Base-by-base conservation (phyloP, 2,329 filamentous ascomycete species). In the Sclerotinia sclerotiorum region DNA sequence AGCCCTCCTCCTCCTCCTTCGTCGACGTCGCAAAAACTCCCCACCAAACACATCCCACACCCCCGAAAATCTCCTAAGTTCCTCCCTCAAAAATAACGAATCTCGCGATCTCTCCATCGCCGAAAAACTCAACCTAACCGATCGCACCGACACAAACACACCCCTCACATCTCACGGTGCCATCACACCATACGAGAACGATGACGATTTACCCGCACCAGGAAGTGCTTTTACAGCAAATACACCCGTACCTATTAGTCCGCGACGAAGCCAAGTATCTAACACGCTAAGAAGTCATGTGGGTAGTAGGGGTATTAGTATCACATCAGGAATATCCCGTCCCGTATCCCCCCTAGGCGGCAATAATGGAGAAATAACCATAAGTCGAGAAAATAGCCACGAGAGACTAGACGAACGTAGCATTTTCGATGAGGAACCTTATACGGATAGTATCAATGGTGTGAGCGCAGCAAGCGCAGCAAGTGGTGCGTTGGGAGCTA, bases 171-270 rank as follows among this genome's bases (percentile, higher is more conserved):
- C 35, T 62, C 60, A 29, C 11, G 39, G 35, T 19, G 58, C 29
- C 7, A 27, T 46, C 17, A 49, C 49, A 21, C 21, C 44, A 19
- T 62, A 49, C 55, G 65, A 61, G 10, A 32, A 42, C 32, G 32
- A 65, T 15, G 49, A 55, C 21, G 44, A 58, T 64, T 35, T 61
- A 2, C 55, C 55, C 11, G 55, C 56, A 10, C 65, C 65, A 13
- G 65, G 65, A 17, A 54, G 24, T 13, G 65, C 65, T 5, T 67
- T 67, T 24, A 67, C 65, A 2, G 58, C 65, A 17, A 52, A 42
- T n/a, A 62, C 48, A 32, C 46, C 35, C 3, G 46, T 67, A 5
- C 35, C 56, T 5, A 61, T 67, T 8, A 52, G 46, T 39, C 55
- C 65, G 0, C 65, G 32, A 2, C 46, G 56, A 6, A 62, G 65